Evolutionary conservation across 2,329 filamentous ascomycete genomes (phyloP), one percentile per base, ranked within the genome.

Genomic region (Tympanopsis confertula): DNA sequence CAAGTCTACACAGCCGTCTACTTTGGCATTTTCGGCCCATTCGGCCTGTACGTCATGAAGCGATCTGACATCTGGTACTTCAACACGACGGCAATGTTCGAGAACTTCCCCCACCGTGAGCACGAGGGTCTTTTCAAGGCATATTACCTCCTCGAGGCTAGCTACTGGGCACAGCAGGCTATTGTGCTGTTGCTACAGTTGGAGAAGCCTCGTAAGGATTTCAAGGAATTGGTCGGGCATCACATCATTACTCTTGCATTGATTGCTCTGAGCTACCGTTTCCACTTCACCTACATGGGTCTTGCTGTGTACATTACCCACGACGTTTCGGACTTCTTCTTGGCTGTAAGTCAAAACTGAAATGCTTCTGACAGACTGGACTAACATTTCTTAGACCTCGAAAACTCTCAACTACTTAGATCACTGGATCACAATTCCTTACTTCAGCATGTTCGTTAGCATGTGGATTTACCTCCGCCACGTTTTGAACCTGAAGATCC

Each of bases 281-380:
- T 82, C 59, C 78, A 84, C 53, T 84, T 83, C 53, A 79, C 78
- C 0, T 78, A 82, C 53, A 82, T 84, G 59, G 78, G 78, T 7
- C 54, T 83, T 29, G 75, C 75, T 1, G 76, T 84, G 5, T 84
- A 82, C 52, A 78, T 83, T 39, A 82, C 78, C 2, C 75, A 81
- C 50, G 78, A 84, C 47, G 69, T 83, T 37, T 77, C 71, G n/a
- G 78, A 83, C 51, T 82, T 83, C 57, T 83, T 83, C 65, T 63
- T 83, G 29, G 78, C 78, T n/a, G 77, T 81, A 68, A 56, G 72
- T 44, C 30, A 10, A 12, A 7, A 10, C n/a, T 15, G 14, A 7
- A n/a, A 17, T 22, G 4, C 35, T 19, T 20, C 14, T 29, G 13
- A 29, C n/a, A 19, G 12, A 19, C 5, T 14, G 4, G 7, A 18